Evolutionary conservation across 1,284 basidiomycete genomes (phyloP), one percentile per base, ranked within the genome.

Genomic region (Tylopilus sp.): DNA sequence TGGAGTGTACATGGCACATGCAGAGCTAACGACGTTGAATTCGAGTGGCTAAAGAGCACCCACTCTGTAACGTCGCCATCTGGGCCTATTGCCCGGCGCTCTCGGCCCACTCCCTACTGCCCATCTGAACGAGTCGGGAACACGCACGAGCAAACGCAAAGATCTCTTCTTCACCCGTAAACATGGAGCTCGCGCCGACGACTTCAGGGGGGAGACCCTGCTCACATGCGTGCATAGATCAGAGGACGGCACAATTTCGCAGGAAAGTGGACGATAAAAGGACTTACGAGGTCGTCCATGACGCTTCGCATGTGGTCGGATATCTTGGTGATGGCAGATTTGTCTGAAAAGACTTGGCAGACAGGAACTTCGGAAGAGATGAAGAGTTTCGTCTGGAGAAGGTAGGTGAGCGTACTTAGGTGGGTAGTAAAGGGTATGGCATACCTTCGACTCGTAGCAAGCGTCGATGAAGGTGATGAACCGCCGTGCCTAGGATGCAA

Each of bases 391-490:
- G 91, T 94, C 85, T 91, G 19, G 4, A 35, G 41, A 19, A 6
- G 25, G 46, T 36, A 45, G 33, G 35, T 41, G 48, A 29, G 28
- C 4, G 13, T 13, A 18, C 6, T n/a, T 15, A n/a, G 12, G 8
- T 23, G 19, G 7, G 10, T 18, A 13, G 6, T 37, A 15, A 13
- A 39, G 45, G 8, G 37, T 18, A 21, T 29, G 49, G 48, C 70
- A 23, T 58, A 84, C 84, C 75, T 85, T 89, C 74, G 86, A 93
- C 67, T 96, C 93, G 62, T 97, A 96, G 64, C 92, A 94, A 15
- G 92, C 91, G 73, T 99, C 96, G 62, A 99, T 88, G 62, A 98
- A 98, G 0, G 95, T 97, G 68, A 99, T 99, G 67, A 99, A 98
- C 52, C 97, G 76, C 52, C 96, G 76, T 7, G 94, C 94, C 86